phyloP scores from a whole-genome alignment of 805 yeast species.

The Wickerhamiella galacta region DNA sequence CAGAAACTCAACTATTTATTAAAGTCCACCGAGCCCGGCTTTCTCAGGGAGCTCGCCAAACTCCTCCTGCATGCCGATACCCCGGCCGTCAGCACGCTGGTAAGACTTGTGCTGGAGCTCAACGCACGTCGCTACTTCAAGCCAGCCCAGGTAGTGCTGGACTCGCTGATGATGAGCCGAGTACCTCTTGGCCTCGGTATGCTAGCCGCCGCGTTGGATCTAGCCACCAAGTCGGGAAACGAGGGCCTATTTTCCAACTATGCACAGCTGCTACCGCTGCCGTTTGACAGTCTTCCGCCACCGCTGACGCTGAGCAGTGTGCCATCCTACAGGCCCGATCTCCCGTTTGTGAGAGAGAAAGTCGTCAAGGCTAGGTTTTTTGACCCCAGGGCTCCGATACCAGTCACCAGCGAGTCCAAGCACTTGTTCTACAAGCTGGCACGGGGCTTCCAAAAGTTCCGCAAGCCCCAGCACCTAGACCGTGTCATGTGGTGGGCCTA shows the following conservation, averaged over 20 bases:
- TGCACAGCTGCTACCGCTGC: neutral
- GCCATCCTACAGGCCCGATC: too few species aligned
- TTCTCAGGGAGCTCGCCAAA: constrained; percentile 11
- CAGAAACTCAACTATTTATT: neutral
- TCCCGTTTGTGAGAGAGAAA: too few species aligned
- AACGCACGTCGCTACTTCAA: constrained; percentile 8
- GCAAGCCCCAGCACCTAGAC: constrained; percentile 1
- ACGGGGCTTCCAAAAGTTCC: constrained; percentile 1
- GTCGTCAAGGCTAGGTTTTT: too few species aligned
- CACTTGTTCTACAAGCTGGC: constrained; percentile 2
- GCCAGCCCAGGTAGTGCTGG: constrained; percentile 17
- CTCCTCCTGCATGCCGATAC: constrained; percentile 12
- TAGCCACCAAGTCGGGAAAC: neutral
- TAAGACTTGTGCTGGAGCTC: constrained; percentile 14
- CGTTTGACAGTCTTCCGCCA: too few species aligned
- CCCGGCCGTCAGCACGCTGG: constrained; percentile 15
- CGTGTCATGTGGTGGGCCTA: constrained; percentile 5
- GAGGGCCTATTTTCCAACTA: neutral
- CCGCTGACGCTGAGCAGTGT: neutral
- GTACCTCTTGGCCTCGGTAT: neutral
- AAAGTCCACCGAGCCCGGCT: constrained; percentile 8
- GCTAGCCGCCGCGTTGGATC: neutral
- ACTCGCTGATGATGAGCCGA: constrained; percentile 14
- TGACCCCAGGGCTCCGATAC: too few species aligned
- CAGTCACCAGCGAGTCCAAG: too few species aligned